Base-by-base conservation (phyloP, 2,329 filamentous ascomycete genomes). In the Aspergillus luchuensis region DNA sequence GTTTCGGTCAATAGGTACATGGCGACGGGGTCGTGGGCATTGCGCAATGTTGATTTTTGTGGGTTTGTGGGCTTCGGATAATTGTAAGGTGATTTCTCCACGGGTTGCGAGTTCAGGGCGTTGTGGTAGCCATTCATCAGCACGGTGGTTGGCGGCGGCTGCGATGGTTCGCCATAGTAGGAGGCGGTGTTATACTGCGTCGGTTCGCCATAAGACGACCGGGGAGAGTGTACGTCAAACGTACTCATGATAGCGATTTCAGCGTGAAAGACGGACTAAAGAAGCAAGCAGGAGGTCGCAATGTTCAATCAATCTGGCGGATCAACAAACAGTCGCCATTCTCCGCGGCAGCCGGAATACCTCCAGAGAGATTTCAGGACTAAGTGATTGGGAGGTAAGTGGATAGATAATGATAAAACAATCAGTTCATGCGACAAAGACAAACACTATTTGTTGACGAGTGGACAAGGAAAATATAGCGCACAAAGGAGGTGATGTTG, bases 1-100 rank as follows among this genome's bases (percentile, higher is more conserved):
- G 92, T 98, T 80, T 98, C 94, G 63, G 95, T 93, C 60, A 99
- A 85, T 50, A 99, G 81, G 75, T 98, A 96, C 74, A 97, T 88
- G 69, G 92, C 90, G 48, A 99, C 83, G 0, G 84, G 83, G 69
- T 89, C 86, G 65, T 79, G 81, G 58, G 76, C 69, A 57, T 81
- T 78, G 25, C 78, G 68, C 23, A 77, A 68, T 33, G 72, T 71
- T 5, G 78, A 76, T 64, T 72, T 76, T 52, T 68, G 72, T 13
- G 71, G 72, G 36, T 75, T 71, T 11, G 66, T 60, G 13, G 72
- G 61, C 57, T 90, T 61, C 60, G 84, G 81, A 74, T 87, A 81
- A 74, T 87, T 86, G 67, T 81, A 85, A 60, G 80, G 81, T 45
- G 84, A 79, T 62, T 77, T 82, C 50, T 85, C 82, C 62, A 78